Evolutionary conservation across 768 basidiomycete genomes (phyloP), one percentile per base, ranked within the genome.

Genomic region (Mycena maculata): DNA sequence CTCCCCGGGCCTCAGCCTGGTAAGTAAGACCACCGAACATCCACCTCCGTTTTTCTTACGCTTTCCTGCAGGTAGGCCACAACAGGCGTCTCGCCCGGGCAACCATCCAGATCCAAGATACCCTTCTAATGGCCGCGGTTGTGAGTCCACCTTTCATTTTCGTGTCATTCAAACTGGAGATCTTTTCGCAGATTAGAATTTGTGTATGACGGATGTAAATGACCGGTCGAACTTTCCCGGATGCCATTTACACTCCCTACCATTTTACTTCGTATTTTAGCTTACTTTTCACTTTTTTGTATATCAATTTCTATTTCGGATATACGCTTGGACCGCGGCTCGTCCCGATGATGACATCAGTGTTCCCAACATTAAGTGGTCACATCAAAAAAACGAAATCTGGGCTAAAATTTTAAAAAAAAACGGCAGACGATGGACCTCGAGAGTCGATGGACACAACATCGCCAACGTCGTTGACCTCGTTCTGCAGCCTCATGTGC

Each of bases 261-360:
- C 48, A 50, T 59, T 45, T 47, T 31, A 20, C 64, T 65, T 60
- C 58, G 52, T 38, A 56, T 23, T 44, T 59, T 18, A 39, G 22
- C 15, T 39, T 28, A 27, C 22, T 27, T 27, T 38, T 38, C 31
- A 33, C 13, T 7, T 16, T 36, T 22, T 12, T 63, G 56, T 58
- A 57, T 59, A 65, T 65, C 64, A 65, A 65, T 59, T 64, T 44
- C 57, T 54, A 59, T 60, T 65, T 59, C 44, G 50, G 58, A 65
- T 9, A 16, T 38, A 53, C 64, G 64, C 64, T 65, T 65, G 44
- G 64, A 65, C 64, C n/a, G 9, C n/a, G 33, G 6, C 13, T 36
- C 33, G 6, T 36, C 33, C 8, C 33, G 33, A 36, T 36, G 33
- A 36, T 36, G 33, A 36, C 33, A 36, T 36, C 33, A 36, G 33